A percentile compares a stretch with the other conserved stretches of the same genome.
phyloP scores from a whole-genome alignment of 148 eudicot species.

The Hydrangea macrophylla region DNA sequence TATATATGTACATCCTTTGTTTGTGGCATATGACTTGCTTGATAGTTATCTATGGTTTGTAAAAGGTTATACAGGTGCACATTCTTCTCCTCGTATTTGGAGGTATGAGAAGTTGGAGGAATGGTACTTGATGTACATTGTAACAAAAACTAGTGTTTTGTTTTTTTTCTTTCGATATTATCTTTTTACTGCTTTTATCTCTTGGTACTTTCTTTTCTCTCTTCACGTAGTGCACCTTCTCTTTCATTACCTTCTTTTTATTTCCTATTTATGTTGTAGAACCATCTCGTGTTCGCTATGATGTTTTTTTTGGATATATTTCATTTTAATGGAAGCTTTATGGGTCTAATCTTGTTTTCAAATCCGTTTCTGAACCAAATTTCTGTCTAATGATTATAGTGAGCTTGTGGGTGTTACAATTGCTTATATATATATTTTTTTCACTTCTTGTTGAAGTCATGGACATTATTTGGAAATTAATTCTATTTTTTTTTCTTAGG shows the following conservation, averaged over 20 bases:
- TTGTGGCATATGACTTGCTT: constrained; percentile 10
- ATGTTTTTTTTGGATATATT: neutral
- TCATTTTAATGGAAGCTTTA: neutral
- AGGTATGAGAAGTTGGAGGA: neutral
- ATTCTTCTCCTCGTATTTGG: neutral
- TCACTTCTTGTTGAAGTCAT: neutral
- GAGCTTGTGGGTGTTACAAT: no score
- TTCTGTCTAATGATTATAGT: no score
- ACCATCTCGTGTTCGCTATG: neutral
- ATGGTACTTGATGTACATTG: neutral
- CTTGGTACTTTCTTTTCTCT: neutral
- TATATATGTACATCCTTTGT: no score
- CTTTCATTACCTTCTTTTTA: neutral
- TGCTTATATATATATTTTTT: no score
- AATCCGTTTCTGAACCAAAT: neutral
- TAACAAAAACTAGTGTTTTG: neutral
- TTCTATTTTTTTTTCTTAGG: no score
- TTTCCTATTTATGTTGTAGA: neutral
- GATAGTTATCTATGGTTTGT: constrained; percentile 8
- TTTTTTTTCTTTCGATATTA: neutral
- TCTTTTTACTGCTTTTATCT: neutral
- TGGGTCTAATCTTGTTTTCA: neutral
- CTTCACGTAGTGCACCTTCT: neutral
- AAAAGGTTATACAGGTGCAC: constrained; percentile 13
- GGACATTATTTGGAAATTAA: neutral